Evolutionary conservation across 2,329 filamentous ascomycete genomes (phyloP), one percentile per base, ranked within the genome.

Genomic region (Ophiostoma himal-ulmi): DNA sequence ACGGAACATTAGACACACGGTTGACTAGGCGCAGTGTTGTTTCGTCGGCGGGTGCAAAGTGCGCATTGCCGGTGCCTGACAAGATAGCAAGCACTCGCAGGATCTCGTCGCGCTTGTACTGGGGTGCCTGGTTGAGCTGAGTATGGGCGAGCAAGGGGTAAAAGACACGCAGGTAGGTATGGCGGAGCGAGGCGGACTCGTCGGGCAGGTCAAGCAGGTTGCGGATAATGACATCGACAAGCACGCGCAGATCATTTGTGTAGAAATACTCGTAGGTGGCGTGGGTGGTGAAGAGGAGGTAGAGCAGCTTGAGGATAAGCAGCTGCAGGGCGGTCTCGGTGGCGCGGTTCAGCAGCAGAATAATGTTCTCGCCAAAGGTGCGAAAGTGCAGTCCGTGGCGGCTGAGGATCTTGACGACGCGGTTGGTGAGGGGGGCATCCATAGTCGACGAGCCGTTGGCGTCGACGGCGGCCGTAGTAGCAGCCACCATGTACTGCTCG

Each of bases 211-310:
- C 95, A 76, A 98, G 88, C n/a, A 99, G 84, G 76, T 99, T 99
- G 62, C 95, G 91, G 72, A 99, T 92, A 71, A 99, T 93, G 74
- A 99, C 95, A 77, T 99, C 95, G 66, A 98, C 85, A 20, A 99
- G 86, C 5, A 99, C 95, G 71, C 93, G 91, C 39, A 99, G 84
- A 77, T 99, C 95, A 78, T 99, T 99, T 37, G 93, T 97, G 80
- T 98, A 99, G 78, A 99, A 99, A 80, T 98, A 99, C 80, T 99
- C 95, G 78, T 95, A 93, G 0, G 95, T 99, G 20, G 91, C 87
- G 70, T 88, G 88, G 11, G 93, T 98, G 5, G 94, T 97, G 80
- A 99, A 99, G 11, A 99, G 85, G 48, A 99, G 87, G 80, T 98
- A 99, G 37, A 99, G 84, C 5, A 97, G 87, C 80, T 99, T 99